Percentiles rank a stretch among this genome's conserved stretches.
phyloP scores from a whole-genome alignment of 768 basidiomycete species.

The Sporobolomyces phaffii region DNA sequence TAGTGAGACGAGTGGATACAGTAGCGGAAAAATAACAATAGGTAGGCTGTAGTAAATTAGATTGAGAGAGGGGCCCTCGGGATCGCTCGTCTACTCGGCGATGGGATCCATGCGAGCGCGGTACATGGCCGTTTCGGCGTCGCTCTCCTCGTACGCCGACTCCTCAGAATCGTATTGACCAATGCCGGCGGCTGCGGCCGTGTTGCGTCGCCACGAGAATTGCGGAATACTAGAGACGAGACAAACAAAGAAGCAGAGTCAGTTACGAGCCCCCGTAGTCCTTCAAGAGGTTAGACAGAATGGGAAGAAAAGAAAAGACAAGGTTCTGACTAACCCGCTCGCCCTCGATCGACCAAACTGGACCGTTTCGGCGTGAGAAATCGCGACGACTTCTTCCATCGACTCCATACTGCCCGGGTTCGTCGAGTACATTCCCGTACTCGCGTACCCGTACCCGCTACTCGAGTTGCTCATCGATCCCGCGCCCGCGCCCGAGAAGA shows the following conservation, averaged over 20 bases:
- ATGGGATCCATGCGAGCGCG: constrained; percentile 2
- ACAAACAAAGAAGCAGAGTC: neutral
- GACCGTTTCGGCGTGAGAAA: constrained; percentile 16
- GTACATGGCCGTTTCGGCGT: constrained; percentile 20
- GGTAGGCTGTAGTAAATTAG: neutral
- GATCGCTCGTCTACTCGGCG: neutral
- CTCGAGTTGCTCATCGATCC: constrained; percentile 14
- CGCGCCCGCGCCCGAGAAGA: neutral
- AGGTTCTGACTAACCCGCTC: constrained; percentile 9
- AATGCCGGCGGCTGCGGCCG: neutral
- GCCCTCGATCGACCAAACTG: constrained; percentile 8
- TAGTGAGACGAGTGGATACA: too few relatives aligned
- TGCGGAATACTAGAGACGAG: neutral
- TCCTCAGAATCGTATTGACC: constrained; percentile 19
- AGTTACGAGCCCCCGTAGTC: too few relatives aligned
- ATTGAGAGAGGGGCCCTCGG: neutral
- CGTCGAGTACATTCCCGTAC: constrained; percentile 22
- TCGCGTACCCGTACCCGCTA: constrained; percentile 15
- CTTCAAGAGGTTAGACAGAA: too few relatives aligned
- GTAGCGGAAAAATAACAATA: neutral
- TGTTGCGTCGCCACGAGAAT: constrained; percentile 16
- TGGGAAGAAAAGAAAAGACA: neutral
- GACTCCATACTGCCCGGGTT: constrained; percentile 22
- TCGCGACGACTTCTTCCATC: constrained; percentile 27
- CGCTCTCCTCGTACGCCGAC: constrained; percentile 20